A percentile compares a stretch with the other conserved stretches of the same genome.
Evolutionary conservation across 352 stramenopile species (phyloP).

Genomic region (Phytophthora multivora): DNA sequence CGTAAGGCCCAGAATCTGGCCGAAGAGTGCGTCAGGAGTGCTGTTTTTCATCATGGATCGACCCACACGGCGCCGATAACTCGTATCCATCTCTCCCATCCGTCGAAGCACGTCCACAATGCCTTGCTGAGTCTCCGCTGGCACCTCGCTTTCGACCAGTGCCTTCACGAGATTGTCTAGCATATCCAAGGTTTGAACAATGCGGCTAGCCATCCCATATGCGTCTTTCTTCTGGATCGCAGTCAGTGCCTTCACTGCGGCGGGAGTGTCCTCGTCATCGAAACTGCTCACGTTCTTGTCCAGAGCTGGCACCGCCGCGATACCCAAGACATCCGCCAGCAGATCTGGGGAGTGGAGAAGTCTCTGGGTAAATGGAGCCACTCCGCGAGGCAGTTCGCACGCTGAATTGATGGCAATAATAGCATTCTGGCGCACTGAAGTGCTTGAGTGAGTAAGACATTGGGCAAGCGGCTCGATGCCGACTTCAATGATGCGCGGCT

Average conservation of each 20-base stretch:
- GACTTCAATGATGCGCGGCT: constrained; percentile 69
- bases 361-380: constrained; percentile 46
- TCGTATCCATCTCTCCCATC: constrained; percentile 16
- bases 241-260: constrained; percentile 44
- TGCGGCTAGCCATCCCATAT: constrained; percentile 22
- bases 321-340: constrained; percentile 60
- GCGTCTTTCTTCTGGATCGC: constrained; percentile 32
- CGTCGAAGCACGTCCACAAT: constrained; percentile 29
- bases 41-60: constrained; percentile 26
- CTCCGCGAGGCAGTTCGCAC: constrained; percentile 57
- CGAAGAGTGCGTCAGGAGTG: constrained; percentile 18
- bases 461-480: constrained; percentile 66
- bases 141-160: constrained; percentile 25
- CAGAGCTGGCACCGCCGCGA: constrained; percentile 51
- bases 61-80: constrained; percentile 19
- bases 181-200: constrained; percentile 63
- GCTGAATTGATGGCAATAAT: constrained; percentile 66
- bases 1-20: constrained; percentile 21
- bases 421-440: constrained; percentile 52
- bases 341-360: constrained; percentile 44
- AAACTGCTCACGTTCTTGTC: constrained; percentile 40
- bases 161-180: constrained; percentile 49
- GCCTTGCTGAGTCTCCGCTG: constrained; percentile 25
- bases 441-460: constrained; percentile 55
- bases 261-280: constrained; percentile 53